These are phyloP conservation scores for Candida buenavistaensis DNA, from an alignment of 1,139 yeast species.

Conservation along the genomic window DNA sequence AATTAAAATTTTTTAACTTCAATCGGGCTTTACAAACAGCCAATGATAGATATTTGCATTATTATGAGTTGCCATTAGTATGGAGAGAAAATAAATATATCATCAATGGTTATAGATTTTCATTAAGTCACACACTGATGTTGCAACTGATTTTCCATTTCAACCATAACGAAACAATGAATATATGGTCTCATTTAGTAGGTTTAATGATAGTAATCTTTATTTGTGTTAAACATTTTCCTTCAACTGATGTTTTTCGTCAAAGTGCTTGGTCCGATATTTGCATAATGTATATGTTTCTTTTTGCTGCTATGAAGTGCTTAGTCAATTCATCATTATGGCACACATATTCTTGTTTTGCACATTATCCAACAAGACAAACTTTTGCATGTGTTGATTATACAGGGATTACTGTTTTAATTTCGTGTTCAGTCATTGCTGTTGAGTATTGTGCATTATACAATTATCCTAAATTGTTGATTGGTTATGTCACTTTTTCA, in stretches of 20 bases:
- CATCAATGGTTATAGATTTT: constrained; percentile 81
- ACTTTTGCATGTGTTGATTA: constrained; percentile 92
- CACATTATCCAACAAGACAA: constrained; percentile 61
- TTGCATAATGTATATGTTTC: constrained; percentile 58
- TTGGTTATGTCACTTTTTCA: constrained; percentile 59
- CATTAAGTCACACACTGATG: constrained; percentile 62
- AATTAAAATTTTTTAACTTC: constrained; percentile 56
- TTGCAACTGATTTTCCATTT: constrained; percentile 54
- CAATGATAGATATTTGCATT: constrained; percentile 58
- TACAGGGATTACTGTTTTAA: constrained; percentile 87
- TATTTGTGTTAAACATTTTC: constrained; percentile 61
- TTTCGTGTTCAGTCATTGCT: constrained; percentile 86
- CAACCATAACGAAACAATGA: constrained; percentile 84
- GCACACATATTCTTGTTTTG: constrained; percentile 90
- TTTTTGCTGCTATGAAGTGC: constrained; percentile 75
- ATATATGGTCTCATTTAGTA: constrained; percentile 88
- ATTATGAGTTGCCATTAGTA: constrained; percentile 84
- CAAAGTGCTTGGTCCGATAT: constrained; percentile 48
- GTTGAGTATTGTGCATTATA: constrained; percentile 81
- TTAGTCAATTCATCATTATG: constrained; percentile 76
- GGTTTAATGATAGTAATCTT: constrained; percentile 65
- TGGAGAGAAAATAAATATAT: constrained; percentile 94
- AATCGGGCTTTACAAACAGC: constrained; percentile 61
- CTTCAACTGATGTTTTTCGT: constrained; percentile 46
- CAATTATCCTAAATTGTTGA: constrained; percentile 52